Evolutionary conservation across 129 eudicot species (phyloP).

Genomic region (Silybum marianum): DNA sequence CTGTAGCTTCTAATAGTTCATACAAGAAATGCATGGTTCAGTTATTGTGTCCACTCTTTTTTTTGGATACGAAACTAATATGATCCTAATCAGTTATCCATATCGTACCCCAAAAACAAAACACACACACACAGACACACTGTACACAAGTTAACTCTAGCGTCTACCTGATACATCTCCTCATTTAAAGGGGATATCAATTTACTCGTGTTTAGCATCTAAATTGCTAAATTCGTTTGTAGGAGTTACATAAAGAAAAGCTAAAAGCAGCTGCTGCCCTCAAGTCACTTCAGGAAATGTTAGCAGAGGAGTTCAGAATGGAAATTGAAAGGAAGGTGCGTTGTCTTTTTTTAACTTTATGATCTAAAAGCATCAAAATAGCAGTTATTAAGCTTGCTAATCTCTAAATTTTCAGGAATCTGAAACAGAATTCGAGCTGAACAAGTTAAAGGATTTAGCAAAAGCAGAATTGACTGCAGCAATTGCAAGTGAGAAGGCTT

Average conservation of each 20-base stretch:
- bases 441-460: conserved; percentile 71
- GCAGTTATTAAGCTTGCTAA: conserved; percentile 19
- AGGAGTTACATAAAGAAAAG: conserved; percentile 88
- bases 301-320: conserved; percentile 69
- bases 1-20: not conserved
- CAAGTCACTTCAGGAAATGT: conserved; percentile 86
- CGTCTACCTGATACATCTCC: not conserved
- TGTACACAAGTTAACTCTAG: not conserved
- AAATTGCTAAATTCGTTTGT: conserved; percentile 29
- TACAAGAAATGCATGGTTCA: not conserved
- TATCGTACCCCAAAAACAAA: not conserved
- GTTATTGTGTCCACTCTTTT: not conserved
- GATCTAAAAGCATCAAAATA: conserved; percentile 1
- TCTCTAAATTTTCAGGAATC: conserved; percentile 55
- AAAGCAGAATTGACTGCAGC: conserved; percentile 88
- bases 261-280: conserved; percentile 95
- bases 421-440: conserved; percentile 63
- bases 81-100: not conserved
- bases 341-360: not conserved
- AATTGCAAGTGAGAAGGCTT: conserved; percentile 89
- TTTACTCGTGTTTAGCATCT: conserved; percentile 12
- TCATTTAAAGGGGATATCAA: not conserved
- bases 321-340: conserved; percentile 87
- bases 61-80: not conserved
- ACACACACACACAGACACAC: not conserved